Evolutionary conservation across 352 stramenopile species (phyloP), one percentile per base, ranked within the genome.

Genomic region (Phytophthora palmivora): DNA sequence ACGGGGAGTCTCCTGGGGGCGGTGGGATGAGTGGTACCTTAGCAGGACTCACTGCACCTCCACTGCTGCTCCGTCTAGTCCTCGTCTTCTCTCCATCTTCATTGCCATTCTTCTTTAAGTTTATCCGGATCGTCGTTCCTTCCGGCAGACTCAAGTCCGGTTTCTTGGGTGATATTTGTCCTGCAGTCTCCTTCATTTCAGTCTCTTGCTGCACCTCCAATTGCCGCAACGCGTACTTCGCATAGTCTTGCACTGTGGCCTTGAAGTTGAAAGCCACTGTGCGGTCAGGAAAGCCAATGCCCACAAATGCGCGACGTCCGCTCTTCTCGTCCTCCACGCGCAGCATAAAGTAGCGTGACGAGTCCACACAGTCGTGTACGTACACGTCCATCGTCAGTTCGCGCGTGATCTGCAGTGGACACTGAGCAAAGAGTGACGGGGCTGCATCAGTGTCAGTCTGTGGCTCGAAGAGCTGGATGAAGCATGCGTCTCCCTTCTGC

Each of bases 311-410:
- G 47, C 81, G 79, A 24, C 85, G 84, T 32, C 82, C 78, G 16
- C 76, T 92, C 34, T 72, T 55, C 50, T 90, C 82, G 63, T 96
- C 87, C 53, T 93, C 86, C 48, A 94, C 79, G 50, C 87, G 87
- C 15, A 96, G 28, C 81, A 96, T 93, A 32, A 96, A 96, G 67
- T 96, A 96, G 24, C 87, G 84, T 46, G 87, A 96, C 48, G 87
- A 94, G 62, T 96, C 87, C 44, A 89, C 84, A 43, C 85, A 96
- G 62, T 96, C 86, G 42, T 94, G 87, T 15, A 96, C 78, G 61
- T 91, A 94, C 38, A 87, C 70, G 33, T 90, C 82, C 22, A 96
- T 72, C 30, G 69, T 12, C 22, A 87, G 66, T 21, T 91, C 83
- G 11, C 50, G 67, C 12, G 82, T 73, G 63, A 96, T 89, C 45